Conservation (phyloP, 177 flowering plant species). For the Vitis hybrid region DNA sequence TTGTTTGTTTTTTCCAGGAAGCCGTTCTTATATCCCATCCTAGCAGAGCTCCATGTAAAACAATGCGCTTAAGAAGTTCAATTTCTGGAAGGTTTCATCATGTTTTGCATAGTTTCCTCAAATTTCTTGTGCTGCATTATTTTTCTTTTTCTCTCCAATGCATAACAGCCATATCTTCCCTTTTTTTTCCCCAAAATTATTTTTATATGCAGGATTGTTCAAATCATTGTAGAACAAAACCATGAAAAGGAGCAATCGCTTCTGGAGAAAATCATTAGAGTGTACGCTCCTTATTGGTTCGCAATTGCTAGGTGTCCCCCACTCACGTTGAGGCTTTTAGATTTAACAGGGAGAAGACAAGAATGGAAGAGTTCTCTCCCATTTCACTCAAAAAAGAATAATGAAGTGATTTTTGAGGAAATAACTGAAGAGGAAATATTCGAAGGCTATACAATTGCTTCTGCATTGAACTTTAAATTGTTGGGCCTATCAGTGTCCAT, state of each 20-base stretch:
- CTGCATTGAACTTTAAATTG: slow-evolving; percentile 64
- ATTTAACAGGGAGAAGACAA: slow-evolving; percentile 34
- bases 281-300: slow-evolving; percentile 91
- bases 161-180: background rate
- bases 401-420: slow-evolving; percentile 53
- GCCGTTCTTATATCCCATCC: slow-evolving; percentile 89
- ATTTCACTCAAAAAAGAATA: slow-evolving; percentile 46
- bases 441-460: slow-evolving; percentile 81
- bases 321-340: slow-evolving; percentile 61
- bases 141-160: slow-evolving; percentile 3
- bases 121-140: slow-evolving; percentile 4
- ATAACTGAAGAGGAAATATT: slow-evolving; percentile 77
- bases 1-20: slow-evolving; percentile 47
- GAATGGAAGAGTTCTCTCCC: slow-evolving; percentile 39
- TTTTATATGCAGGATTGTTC: slow-evolving; percentile 66
- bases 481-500: slow-evolving; percentile 73
- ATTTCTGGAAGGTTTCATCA: slow-evolving; percentile 71
- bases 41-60: slow-evolving; percentile 48
- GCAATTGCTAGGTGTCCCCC: slow-evolving; percentile 79
- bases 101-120: background rate
- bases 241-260: slow-evolving; percentile 37
- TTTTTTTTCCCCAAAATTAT: slow-evolving; percentile 3
- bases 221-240: slow-evolving; percentile 78
- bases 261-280: slow-evolving; percentile 55
- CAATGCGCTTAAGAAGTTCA: slow-evolving; percentile 72